A percentile compares a stretch with the other conserved stretches of the same genome.
These are phyloP conservation scores for Plasmodium sp. DNA, from an alignment of 169 alveolate genomes.

Conservation along the genomic window DNA sequence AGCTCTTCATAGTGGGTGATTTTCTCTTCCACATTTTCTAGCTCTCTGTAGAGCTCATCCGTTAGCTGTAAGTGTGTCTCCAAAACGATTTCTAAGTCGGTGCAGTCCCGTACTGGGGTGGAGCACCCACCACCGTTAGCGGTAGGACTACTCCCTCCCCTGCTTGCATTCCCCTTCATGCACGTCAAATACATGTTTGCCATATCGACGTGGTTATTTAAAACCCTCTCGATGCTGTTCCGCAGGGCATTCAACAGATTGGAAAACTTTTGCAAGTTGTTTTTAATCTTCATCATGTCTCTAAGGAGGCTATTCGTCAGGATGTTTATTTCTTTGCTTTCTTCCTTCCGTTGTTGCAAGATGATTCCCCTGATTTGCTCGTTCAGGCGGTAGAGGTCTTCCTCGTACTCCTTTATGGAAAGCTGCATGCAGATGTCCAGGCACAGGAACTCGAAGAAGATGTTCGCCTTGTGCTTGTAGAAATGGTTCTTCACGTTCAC, in stretches of 20 bases:
- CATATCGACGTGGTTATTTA: conserved; percentile 35
- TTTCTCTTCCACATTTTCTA: conserved; percentile 64
- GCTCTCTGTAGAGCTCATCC: conserved; percentile 38
- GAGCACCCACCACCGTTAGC: not conserved
- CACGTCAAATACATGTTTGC: conserved; percentile 49
- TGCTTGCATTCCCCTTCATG: not conserved
- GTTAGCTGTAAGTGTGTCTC: conserved; percentile 68
- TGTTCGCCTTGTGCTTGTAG: conserved; percentile 31
- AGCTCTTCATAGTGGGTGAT: conserved; percentile 71
- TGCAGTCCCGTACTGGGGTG: not conserved
- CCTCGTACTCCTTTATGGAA: conserved; percentile 50
- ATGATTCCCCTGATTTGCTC: conserved; percentile 6
- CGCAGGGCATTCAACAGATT: conserved; percentile 54
- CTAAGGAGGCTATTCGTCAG: conserved; percentile 21
- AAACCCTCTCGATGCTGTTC: conserved; percentile 28
- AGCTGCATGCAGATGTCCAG: conserved; percentile 61
- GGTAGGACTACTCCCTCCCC: not conserved
- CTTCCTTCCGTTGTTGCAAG: conserved; percentile 31
- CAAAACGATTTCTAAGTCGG: conserved; percentile 42
- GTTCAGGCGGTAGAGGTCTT: conserved; percentile 12
- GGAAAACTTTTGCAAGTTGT: conserved; percentile 42
- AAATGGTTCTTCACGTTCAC: conserved; percentile 30
- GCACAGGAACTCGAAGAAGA: conserved; percentile 37
- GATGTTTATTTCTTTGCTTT: conserved; percentile 47
- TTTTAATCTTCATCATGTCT: conserved; percentile 69